A percentile compares a stretch with the other conserved stretches of the same genome.
Conservation (phyloP, 1,139 yeast species). For the Neolecta irregularis region DNA sequence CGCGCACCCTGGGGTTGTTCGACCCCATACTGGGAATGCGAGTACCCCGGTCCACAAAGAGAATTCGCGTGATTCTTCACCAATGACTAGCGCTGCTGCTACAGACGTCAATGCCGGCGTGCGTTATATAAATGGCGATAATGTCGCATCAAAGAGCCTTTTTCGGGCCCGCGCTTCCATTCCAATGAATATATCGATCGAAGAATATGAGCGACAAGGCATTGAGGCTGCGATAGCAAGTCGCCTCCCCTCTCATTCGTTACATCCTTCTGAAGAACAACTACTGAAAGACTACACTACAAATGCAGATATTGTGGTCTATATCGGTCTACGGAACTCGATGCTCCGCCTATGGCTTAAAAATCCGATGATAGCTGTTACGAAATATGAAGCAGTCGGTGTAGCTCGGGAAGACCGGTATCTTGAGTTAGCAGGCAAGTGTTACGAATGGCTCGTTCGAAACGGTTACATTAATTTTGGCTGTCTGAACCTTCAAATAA, state of each 20-base stretch:
- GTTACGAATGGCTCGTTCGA: constrained; percentile 30
- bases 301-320: constrained; percentile 29
- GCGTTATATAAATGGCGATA: too few relatives aligned
- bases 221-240: constrained; percentile 30
- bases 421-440: constrained; percentile 29
- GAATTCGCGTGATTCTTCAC: too few relatives aligned
- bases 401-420: constrained; percentile 29
- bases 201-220: constrained; percentile 11
- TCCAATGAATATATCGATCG: constrained; percentile 12
- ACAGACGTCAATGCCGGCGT: too few relatives aligned
- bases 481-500: constrained; percentile 25
- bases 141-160: too few relatives aligned
- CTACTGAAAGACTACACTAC: constrained; percentile 24
- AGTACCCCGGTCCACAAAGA: too few relatives aligned
- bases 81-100: too few relatives aligned
- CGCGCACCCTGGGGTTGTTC: too few relatives aligned
- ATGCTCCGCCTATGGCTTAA: constrained; percentile 31
- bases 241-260: constrained; percentile 26
- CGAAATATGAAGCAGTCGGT: constrained; percentile 31
- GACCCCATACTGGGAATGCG: too few relatives aligned
- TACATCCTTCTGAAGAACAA: constrained; percentile 26
- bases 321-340: constrained; percentile 30
- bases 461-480: constrained; percentile 32
- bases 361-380: constrained; percentile 30
- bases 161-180: too few relatives aligned